These are phyloP conservation scores for Alternaria atra DNA, from an alignment of 2,329 filamentous ascomycete genomes.

Conservation along the genomic window DNA sequence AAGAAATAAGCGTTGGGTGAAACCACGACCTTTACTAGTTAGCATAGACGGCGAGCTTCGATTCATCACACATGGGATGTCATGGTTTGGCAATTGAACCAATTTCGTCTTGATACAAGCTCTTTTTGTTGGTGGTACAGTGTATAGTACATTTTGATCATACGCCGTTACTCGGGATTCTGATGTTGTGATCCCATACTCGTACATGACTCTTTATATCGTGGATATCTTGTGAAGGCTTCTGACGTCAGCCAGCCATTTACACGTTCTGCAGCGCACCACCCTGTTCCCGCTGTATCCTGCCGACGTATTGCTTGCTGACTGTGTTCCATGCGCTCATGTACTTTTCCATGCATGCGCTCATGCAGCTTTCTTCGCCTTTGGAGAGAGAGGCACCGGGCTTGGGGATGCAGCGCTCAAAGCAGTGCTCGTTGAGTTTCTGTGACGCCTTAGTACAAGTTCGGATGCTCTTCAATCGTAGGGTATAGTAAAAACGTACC, in stretches of 20 bases:
- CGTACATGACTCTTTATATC: constrained; percentile 1
- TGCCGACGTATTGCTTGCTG: constrained; percentile 58
- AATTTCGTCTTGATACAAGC: constrained; percentile 6
- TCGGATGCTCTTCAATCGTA: neutral
- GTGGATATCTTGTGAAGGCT: neutral
- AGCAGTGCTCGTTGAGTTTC: constrained; percentile 66
- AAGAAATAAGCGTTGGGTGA: constrained; percentile 32
- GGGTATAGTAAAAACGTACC: neutral
- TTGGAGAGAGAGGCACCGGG: constrained; percentile 61
- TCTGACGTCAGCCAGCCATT: constrained; percentile 1
- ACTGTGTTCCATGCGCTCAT: constrained; percentile 64
- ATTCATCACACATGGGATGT: neutral
- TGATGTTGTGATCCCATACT: constrained; percentile 4
- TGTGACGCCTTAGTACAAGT: neutral
- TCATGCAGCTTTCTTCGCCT: constrained; percentile 60
- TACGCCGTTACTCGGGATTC: neutral
- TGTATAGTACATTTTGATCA: constrained; percentile 34
- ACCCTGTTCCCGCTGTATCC: constrained; percentile 57
- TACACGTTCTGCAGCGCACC: constrained; percentile 19
- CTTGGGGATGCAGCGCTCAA: constrained; percentile 64
- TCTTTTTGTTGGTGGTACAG: constrained; percentile 29
- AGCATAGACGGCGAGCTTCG: neutral
- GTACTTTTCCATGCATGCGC: constrained; percentile 65
- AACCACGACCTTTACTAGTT: constrained; percentile 8
- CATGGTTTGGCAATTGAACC: constrained; percentile 9